Evolutionary conservation across 352 stramenopile species (phyloP).

Genomic region (Sclerospora graminicola): DNA sequence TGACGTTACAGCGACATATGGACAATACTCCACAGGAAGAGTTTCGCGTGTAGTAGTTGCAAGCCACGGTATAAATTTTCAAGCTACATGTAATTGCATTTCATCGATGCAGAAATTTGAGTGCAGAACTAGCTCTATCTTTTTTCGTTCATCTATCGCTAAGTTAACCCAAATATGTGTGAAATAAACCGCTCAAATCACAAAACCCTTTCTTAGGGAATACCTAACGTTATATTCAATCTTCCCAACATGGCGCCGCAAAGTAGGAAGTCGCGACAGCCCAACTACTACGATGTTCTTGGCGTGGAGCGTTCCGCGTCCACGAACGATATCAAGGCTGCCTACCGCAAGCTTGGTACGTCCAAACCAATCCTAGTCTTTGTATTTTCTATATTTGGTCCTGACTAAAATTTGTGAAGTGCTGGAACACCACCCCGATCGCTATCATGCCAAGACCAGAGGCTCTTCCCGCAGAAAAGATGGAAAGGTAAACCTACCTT

Average conservation of each 20-base stretch:
- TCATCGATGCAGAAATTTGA: too few relatives aligned
- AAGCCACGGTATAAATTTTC: too few relatives aligned
- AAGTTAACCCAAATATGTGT: too few relatives aligned
- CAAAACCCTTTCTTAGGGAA: too few relatives aligned
- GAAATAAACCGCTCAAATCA: too few relatives aligned
- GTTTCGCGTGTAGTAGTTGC: slow-evolving; percentile 26
- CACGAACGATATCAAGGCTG: slow-evolving; percentile 63
- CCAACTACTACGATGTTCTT: slow-evolving; percentile 54
- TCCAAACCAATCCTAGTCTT: not conserved
- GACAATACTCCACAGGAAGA: slow-evolving; percentile 21
- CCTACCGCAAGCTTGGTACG: slow-evolving; percentile 65
- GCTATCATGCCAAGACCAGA: slow-evolving; percentile 25
- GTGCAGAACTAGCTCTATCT: too few relatives aligned
- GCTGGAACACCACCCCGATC: slow-evolving; percentile 64
- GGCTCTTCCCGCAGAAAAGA: slow-evolving; percentile 15
- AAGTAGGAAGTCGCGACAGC: slow-evolving; percentile 16
- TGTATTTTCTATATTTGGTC: not conserved
- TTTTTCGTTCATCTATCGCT: too few relatives aligned
- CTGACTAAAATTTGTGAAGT: slow-evolving; percentile 19
- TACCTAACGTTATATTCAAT: too few relatives aligned
- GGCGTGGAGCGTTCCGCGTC: slow-evolving; percentile 49
- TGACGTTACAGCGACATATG: slow-evolving; percentile 32
- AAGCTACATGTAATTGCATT: too few relatives aligned
- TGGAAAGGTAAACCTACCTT: slow-evolving; percentile 19
- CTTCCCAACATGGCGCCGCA: slow-evolving; percentile 2